A percentile compares a stretch with the other conserved stretches of the same genome.
These are phyloP conservation scores for Fusarium cyanostomum DNA, from an alignment of 2,329 filamentous ascomycete genomes.

Conservation along the genomic window DNA sequence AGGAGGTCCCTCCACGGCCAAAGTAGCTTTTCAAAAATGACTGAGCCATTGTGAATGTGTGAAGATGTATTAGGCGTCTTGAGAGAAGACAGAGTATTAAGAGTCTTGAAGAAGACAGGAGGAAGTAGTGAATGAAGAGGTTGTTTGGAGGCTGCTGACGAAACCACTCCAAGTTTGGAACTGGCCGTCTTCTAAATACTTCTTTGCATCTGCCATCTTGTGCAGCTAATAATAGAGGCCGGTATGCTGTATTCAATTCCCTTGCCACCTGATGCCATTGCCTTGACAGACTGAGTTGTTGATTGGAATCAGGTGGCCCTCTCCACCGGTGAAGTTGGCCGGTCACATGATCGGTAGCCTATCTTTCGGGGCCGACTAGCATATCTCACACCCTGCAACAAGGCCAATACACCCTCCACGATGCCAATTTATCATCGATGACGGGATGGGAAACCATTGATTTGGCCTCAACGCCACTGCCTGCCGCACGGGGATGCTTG, in stretches of 20 bases:
- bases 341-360: slow-evolving; percentile 33
- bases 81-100: slow-evolving; percentile 5
- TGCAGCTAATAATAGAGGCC: slow-evolving; percentile 32
- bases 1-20: slow-evolving; percentile 44
- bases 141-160: slow-evolving; percentile 25
- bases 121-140: slow-evolving; percentile 1
- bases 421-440: slow-evolving; percentile 24
- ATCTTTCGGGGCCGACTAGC: slow-evolving; percentile 30
- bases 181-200: slow-evolving; percentile 38
- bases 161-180: slow-evolving; percentile 25
- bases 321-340: slow-evolving; percentile 16
- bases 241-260: slow-evolving; percentile 15
- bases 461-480: slow-evolving; percentile 14
- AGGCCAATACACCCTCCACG: slow-evolving; percentile 25
- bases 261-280: slow-evolving; percentile 36
- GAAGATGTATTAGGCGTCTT: slow-evolving; percentile 11
- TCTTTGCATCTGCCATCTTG: slow-evolving; percentile 14
- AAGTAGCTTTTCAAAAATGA: slow-evolving; percentile 51
- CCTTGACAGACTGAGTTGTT: slow-evolving; percentile 31
- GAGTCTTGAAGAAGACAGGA: neutral
- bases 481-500: neutral
- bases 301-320: slow-evolving; percentile 32
- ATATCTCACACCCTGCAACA: slow-evolving; percentile 24
- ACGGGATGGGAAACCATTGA: slow-evolving; percentile 11
- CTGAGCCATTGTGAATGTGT: slow-evolving; percentile 35